These are phyloP conservation scores for Scedosporium minutisporum DNA, from an alignment of 2,329 filamentous ascomycete genomes.

Conservation along the genomic window DNA sequence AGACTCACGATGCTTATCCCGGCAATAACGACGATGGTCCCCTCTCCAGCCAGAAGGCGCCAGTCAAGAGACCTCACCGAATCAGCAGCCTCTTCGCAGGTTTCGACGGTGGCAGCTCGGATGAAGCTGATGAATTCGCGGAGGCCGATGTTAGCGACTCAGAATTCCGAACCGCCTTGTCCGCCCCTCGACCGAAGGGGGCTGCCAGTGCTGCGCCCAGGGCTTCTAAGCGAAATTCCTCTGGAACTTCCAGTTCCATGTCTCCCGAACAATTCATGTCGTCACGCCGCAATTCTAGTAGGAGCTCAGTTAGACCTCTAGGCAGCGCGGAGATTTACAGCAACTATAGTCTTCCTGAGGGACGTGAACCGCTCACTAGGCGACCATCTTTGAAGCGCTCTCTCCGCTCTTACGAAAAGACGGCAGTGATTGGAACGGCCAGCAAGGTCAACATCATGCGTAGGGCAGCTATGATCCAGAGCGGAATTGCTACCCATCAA, in stretches of 20 bases:
- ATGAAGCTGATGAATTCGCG: slow-evolving; percentile 53
- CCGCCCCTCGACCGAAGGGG: slow-evolving; percentile 38
- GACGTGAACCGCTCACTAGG: slow-evolving; percentile 10
- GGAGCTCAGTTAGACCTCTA: slow-evolving; percentile 22
- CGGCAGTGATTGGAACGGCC: slow-evolving; percentile 23
- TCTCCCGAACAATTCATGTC: slow-evolving; percentile 32
- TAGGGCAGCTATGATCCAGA: slow-evolving; percentile 71
- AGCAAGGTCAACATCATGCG: slow-evolving; percentile 56
- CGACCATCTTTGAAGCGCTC: slow-evolving; percentile 22
- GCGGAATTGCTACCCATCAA: slow-evolving; percentile 61
- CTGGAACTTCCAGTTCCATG: slow-evolving; percentile 22
- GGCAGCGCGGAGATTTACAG: slow-evolving; percentile 34
- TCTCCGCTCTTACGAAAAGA: slow-evolving; percentile 27
- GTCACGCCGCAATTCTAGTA: slow-evolving; percentile 18
- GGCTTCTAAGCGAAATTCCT: slow-evolving; percentile 31
- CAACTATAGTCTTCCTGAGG: slow-evolving; percentile 28
- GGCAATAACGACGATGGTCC: slow-evolving; percentile 76
- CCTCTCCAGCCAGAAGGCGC: slow-evolving; percentile 46
- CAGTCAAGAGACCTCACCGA: slow-evolving; percentile 60
- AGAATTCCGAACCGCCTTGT: slow-evolving; percentile 57
- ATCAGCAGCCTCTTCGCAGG: slow-evolving; percentile 82
- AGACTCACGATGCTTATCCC: slow-evolving; percentile 57
- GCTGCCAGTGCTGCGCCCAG: slow-evolving; percentile 17
- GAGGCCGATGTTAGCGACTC: slow-evolving; percentile 55
- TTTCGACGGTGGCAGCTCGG: slow-evolving; percentile 64